phyloP scores from a whole-genome alignment of 2,329 filamentous ascomycete genomes.

The Aspergillus cejpii region DNA sequence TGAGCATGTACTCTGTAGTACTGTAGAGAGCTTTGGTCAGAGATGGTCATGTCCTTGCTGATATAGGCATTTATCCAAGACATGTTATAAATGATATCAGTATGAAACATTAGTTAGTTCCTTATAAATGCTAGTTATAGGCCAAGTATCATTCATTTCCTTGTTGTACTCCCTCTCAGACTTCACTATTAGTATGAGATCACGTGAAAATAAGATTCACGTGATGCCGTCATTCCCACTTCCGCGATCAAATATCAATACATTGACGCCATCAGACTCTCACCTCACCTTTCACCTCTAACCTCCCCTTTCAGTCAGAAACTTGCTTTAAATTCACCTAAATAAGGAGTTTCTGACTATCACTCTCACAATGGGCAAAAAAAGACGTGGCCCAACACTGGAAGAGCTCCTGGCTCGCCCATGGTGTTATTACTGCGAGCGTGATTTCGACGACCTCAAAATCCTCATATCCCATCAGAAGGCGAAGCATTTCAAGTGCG shows the following conservation, averaged over 20 bases:
- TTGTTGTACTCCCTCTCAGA: too few relatives aligned
- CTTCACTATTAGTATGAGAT: too few relatives aligned
- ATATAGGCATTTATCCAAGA: neutral
- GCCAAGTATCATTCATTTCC: neutral
- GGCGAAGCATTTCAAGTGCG: constrained; percentile 99
- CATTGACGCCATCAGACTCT: neutral
- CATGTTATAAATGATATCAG: neutral
- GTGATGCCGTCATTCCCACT: neutral
- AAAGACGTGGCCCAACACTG: constrained; percentile 78
- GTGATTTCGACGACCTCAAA: constrained; percentile 95
- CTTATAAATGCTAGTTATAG: too few relatives aligned
- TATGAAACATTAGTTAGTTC: neutral
- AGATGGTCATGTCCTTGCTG: neutral
- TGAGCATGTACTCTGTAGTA: too few relatives aligned
- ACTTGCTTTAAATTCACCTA: neutral
- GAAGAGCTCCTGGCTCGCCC: constrained; percentile 81
- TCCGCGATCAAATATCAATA: neutral
- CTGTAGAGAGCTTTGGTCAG: too few relatives aligned
- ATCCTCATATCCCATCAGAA: constrained; percentile 96
- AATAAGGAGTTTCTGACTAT: neutral
- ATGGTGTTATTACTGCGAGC: constrained; percentile 99
- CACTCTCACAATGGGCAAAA: constrained; percentile 65
- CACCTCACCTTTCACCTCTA: neutral
- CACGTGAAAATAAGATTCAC: neutral
- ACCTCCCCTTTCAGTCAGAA: too few relatives aligned